Conservation (phyloP, 148 eudicot species). For the Rhododendron molle region DNA sequence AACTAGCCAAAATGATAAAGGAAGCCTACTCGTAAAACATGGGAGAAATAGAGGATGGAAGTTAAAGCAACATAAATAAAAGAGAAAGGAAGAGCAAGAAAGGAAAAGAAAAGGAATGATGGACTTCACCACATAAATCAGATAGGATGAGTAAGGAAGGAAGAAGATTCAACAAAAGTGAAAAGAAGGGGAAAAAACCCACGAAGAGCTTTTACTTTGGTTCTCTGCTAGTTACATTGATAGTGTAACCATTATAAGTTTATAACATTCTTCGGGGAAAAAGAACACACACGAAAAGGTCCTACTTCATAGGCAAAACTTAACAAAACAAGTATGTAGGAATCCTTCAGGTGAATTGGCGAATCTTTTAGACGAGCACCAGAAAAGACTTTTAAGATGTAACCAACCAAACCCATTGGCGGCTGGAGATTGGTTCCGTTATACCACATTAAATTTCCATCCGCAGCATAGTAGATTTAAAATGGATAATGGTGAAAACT, state of each 20-base stretch:
- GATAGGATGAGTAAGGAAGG: background rate
- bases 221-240: background rate
- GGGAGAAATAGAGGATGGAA: background rate
- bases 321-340: background rate
- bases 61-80: background rate
- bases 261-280: background rate
- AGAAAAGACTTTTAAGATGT: background rate
- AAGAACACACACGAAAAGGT: background rate
- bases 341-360: background rate
- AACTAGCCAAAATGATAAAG: background rate
- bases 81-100: background rate
- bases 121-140: background rate
- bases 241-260: background rate
- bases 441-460: background rate
- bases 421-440: background rate
- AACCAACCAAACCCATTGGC: background rate
- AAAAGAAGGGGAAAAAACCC: background rate
- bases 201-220: background rate
- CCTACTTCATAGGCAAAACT: background rate
- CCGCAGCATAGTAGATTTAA: background rate
- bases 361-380: background rate
- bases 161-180: background rate
- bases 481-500: background rate
- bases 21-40: background rate
- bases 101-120: background rate